Conservation (phyloP, 2,329 filamentous ascomycete genomes). For the Fusarium verrucosum region DNA sequence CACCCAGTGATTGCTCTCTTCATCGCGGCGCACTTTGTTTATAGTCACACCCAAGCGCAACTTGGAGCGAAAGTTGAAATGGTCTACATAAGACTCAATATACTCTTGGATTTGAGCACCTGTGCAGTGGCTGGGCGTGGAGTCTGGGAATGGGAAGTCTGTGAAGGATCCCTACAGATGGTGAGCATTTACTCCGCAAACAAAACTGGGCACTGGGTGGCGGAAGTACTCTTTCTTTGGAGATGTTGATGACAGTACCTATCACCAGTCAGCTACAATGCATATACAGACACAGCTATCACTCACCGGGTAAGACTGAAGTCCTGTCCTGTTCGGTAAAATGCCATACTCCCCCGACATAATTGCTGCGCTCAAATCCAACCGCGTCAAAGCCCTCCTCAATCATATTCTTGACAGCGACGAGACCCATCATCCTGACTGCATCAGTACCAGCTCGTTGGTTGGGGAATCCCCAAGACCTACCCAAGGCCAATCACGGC, state of each 20-base stretch:
- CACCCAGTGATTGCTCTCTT: constrained; percentile 39
- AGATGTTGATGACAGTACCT: constrained; percentile 48
- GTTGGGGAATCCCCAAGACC: not conserved
- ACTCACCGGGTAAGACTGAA: constrained; percentile 49
- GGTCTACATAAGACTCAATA: constrained; percentile 47
- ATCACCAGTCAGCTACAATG: not conserved
- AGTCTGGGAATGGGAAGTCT: constrained; percentile 48
- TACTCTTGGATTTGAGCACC: constrained; percentile 46
- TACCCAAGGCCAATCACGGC: constrained; percentile 47
- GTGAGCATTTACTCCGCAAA: not conserved
- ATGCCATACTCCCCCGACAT: constrained; percentile 56
- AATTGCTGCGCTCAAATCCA: constrained; percentile 54
- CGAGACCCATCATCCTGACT: constrained; percentile 48
- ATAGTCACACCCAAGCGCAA: constrained; percentile 44
- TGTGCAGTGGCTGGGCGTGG: constrained; percentile 39
- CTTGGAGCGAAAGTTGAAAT: constrained; percentile 44
- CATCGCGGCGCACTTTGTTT: constrained; percentile 30
- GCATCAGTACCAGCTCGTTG: not conserved
- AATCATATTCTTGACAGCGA: constrained; percentile 53
- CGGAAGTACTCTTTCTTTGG: constrained; percentile 43
- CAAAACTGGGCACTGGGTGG: fast-evolving
- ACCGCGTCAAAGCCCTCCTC: constrained; percentile 56
- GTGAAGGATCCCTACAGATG: constrained; percentile 47
- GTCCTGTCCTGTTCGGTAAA: constrained; percentile 53
- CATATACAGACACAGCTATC: fast-evolving